These are phyloP conservation scores for Fusarium virguliforme DNA, from an alignment of 2,329 filamentous ascomycete species.

Conservation along the genomic window DNA sequence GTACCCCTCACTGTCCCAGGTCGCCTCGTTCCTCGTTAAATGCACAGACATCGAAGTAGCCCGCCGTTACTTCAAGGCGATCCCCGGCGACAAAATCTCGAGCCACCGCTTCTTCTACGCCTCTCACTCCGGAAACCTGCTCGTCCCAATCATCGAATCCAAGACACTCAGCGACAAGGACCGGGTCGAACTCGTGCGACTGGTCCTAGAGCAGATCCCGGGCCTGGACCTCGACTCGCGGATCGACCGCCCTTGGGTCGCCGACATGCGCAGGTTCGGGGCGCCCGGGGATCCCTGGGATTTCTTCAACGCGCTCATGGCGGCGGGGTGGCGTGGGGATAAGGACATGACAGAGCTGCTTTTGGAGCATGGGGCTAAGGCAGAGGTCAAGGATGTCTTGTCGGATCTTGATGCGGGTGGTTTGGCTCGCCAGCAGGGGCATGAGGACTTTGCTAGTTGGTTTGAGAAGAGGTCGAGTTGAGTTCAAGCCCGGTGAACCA, in stretches of 20 bases:
- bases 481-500: background rate
- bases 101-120: background rate
- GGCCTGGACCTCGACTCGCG: background rate
- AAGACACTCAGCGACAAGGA: background rate
- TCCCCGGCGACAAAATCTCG: background rate
- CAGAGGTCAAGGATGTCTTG: background rate
- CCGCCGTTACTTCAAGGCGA: background rate
- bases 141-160: background rate
- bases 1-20: background rate
- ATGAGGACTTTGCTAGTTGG: background rate
- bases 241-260: background rate
- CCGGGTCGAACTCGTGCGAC: background rate
- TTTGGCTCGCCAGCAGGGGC: background rate
- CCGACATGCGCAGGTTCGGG: conserved; percentile 4
- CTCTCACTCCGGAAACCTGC: background rate
- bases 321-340: background rate
- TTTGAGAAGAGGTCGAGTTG: background rate
- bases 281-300: background rate
- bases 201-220: background rate
- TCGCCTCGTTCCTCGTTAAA: background rate
- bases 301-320: conserved; percentile 10
- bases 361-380: background rate
- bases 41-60: background rate
- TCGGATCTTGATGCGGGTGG: background rate
- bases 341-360: background rate